phyloP scores from a whole-genome alignment of 257 asterid species.

The Solanum pinnatisectum region DNA sequence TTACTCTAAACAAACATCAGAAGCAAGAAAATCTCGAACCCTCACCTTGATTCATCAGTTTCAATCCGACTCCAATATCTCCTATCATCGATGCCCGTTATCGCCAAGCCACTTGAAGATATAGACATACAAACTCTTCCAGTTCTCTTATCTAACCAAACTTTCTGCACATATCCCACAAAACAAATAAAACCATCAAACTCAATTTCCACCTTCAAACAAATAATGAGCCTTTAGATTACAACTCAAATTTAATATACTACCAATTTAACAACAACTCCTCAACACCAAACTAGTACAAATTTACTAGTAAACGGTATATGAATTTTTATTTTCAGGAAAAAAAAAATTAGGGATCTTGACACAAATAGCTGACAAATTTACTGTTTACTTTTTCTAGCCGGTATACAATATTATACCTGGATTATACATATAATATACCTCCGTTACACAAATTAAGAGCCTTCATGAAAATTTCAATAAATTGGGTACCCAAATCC shows the following conservation, averaged over 20 bases:
- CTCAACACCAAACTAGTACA: not conserved
- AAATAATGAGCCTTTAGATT: not conserved
- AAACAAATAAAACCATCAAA: not conserved
- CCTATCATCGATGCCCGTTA: constrained; percentile 87
- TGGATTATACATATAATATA: no score
- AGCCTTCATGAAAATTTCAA: not conserved
- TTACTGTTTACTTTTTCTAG: not conserved
- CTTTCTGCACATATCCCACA: constrained; percentile 51
- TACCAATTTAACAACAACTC: not conserved
- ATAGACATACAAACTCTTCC: constrained; percentile 66
- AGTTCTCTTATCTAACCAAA: constrained; percentile 68
- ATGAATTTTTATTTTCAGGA: not conserved
- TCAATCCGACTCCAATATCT: constrained; percentile 84
- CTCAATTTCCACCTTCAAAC: not conserved
- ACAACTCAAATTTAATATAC: not conserved
- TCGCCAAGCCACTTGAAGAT: constrained; percentile 59
- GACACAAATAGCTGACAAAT: not conserved
- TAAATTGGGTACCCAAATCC: not conserved
- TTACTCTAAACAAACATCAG: not conserved
- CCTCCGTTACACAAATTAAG: not conserved
- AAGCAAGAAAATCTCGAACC: not conserved
- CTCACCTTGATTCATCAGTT: constrained; percentile 90
- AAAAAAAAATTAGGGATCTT: not conserved
- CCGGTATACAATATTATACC: not conserved
- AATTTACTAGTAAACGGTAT: not conserved